These are phyloP conservation scores for Aspergillus arachidicola DNA, from an alignment of 2,329 filamentous ascomycete genomes.

Conservation along the genomic window DNA sequence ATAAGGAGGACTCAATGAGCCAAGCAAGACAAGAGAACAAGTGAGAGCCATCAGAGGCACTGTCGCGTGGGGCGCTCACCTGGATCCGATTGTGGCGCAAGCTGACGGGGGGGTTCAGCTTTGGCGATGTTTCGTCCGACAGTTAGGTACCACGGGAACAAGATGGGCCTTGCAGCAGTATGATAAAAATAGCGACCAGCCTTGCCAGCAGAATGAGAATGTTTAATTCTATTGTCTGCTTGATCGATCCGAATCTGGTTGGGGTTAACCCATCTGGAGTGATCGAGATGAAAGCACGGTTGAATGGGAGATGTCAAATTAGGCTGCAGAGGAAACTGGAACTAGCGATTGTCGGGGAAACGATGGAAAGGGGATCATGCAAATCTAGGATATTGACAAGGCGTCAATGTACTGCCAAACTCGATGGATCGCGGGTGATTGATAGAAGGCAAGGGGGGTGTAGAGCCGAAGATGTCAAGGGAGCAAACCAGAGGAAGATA, in stretches of 20 bases:
- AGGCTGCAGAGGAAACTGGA: slow-evolving; percentile 20
- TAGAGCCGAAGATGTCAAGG: slow-evolving; percentile 4
- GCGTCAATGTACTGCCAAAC: slow-evolving; percentile 14
- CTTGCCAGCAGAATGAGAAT: slow-evolving; percentile 19
- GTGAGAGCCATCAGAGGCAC: slow-evolving; percentile 19
- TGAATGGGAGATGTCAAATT: slow-evolving; percentile 19
- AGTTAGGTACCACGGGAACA: slow-evolving; percentile 13
- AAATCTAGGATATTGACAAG: slow-evolving; percentile 13
- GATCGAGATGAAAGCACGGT: slow-evolving; percentile 19
- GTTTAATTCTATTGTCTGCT: slow-evolving; percentile 10
- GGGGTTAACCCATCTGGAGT: slow-evolving; percentile 24
- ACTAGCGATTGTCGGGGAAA: slow-evolving; percentile 13
- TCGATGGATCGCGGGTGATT: slow-evolving; percentile 7
- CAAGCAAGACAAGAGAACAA: slow-evolving; percentile 3
- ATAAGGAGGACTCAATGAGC: slow-evolving; percentile 12
- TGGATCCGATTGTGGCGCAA: slow-evolving; percentile 49
- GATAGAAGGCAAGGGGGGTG: slow-evolving; percentile 12
- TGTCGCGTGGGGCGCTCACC: slow-evolving; percentile 42
- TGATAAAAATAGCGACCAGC: slow-evolving; percentile 33
- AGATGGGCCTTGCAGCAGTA: slow-evolving; percentile 20
- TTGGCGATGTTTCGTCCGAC: slow-evolving; percentile 27
- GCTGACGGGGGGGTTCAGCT: slow-evolving; percentile 45
- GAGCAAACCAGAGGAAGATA: background rate
- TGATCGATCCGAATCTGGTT: slow-evolving; percentile 4
- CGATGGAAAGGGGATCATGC: slow-evolving; percentile 16